A percentile compares a stretch with the other conserved stretches of the same genome.
These are phyloP conservation scores for Suillus brevipes DNA, from an alignment of 768 basidiomycete species.

Conservation along the genomic window DNA sequence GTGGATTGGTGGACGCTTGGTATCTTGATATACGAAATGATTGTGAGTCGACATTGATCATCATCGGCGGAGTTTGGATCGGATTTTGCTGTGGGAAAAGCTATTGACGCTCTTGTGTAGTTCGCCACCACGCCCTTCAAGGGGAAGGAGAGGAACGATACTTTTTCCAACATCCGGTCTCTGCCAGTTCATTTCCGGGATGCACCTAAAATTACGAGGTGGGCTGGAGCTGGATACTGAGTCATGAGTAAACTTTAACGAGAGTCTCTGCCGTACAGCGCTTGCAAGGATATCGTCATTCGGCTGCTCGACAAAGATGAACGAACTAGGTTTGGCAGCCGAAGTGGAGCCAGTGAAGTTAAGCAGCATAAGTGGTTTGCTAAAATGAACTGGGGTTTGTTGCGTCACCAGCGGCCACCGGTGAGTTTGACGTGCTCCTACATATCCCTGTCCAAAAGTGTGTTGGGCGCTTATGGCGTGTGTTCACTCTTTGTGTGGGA, in stretches of 20 bases:
- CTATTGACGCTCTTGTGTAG: constrained; percentile 50
- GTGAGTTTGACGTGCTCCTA: constrained; percentile 45
- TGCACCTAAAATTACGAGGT: constrained; percentile 74
- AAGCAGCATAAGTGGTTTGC: constrained; percentile 99
- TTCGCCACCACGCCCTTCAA: constrained; percentile 99
- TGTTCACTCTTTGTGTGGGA: constrained; percentile 4
- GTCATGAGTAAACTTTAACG: constrained; percentile 13
- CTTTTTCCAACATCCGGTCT: constrained; percentile 93
- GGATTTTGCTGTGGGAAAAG: constrained; percentile 21
- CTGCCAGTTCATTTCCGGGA: constrained; percentile 87
- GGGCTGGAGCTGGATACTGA: constrained; percentile 32
- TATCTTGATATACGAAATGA: constrained; percentile 98
- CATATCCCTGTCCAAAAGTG: background rate
- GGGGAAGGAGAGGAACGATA: constrained; percentile 90
- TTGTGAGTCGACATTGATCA: constrained; percentile 59
- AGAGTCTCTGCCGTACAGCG: constrained; percentile 43
- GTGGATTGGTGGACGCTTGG: constrained; percentile 99
- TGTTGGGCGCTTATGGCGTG: constrained; percentile 4
- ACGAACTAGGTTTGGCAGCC: constrained; percentile 81
- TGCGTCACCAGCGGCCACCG: constrained; percentile 91
- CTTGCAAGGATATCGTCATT: constrained; percentile 83
- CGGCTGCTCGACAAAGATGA: constrained; percentile 94
- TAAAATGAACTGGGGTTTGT: constrained; percentile 94
- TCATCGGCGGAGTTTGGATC: constrained; percentile 8
- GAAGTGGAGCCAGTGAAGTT: constrained; percentile 95